Percentiles rank a stretch among this genome's conserved stretches.
Conservation (phyloP, 2,329 filamentous ascomycete species). For the Fonsecaea nubica region DNA sequence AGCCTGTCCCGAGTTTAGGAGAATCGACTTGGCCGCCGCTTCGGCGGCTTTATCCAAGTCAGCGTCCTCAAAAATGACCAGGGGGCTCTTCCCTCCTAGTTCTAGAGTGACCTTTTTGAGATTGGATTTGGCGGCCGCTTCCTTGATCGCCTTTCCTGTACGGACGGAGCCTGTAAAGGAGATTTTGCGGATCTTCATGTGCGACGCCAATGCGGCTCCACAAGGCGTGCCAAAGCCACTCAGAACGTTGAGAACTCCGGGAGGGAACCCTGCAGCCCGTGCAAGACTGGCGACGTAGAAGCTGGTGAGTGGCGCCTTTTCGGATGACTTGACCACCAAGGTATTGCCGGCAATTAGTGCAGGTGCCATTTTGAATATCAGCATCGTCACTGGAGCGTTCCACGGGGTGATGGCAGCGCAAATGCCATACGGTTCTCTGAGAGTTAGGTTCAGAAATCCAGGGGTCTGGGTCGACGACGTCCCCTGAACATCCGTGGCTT, state of each 20-base stretch:
- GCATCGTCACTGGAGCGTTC: slow-evolving; percentile 51
- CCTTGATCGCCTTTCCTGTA: slow-evolving; percentile 43
- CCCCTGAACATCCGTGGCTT: not conserved
- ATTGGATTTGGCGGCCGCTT: slow-evolving; percentile 43
- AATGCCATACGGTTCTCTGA: slow-evolving; percentile 39
- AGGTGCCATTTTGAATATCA: slow-evolving; percentile 51
- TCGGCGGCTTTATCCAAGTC: slow-evolving; percentile 48
- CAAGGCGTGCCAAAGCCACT: slow-evolving; percentile 55
- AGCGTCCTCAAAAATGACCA: slow-evolving; percentile 47
- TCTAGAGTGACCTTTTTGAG: slow-evolving; percentile 47
- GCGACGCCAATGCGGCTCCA: slow-evolving; percentile 56
- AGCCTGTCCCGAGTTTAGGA: slow-evolving; percentile 65
- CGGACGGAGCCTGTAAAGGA: slow-evolving; percentile 44
- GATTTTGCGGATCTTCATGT: slow-evolving; percentile 44
- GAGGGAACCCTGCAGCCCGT: slow-evolving; percentile 52
- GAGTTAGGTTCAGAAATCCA: not conserved
- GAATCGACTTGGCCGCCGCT: slow-evolving; percentile 61
- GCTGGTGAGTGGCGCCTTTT: slow-evolving; percentile 51
- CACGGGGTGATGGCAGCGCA: slow-evolving; percentile 49
- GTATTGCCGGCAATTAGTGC: slow-evolving; percentile 55
- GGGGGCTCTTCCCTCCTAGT: slow-evolving; percentile 47
- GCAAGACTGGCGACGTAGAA: slow-evolving; percentile 49
- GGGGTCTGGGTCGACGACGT: not conserved
- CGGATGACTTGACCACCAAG: slow-evolving; percentile 54
- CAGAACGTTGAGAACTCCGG: slow-evolving; percentile 51